Conservation (phyloP, 371 early-diverging fungal genomes). For the Haplosporangium sp. region DNA sequence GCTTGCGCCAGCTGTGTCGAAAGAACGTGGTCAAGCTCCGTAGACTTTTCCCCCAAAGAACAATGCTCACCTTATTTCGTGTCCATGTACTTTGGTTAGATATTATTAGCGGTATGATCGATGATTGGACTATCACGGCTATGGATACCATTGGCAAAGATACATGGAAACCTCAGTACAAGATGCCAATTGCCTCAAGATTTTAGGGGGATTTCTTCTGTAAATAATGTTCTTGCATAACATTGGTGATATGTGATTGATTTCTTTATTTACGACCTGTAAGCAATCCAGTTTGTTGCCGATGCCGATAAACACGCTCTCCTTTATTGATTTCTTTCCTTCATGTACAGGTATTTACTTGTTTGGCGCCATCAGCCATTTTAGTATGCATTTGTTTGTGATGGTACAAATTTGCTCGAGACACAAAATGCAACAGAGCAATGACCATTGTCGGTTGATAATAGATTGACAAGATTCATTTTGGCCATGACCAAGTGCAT, state of each 20-base stretch:
- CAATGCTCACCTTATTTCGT: no score
- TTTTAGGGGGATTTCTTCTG: no score
- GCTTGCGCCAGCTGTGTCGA: background rate
- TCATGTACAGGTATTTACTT: no score
- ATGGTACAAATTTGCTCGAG: background rate
- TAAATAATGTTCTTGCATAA: no score
- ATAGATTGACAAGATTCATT: background rate
- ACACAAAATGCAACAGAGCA: no score
- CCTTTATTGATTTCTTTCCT: background rate
- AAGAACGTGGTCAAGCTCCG: background rate
- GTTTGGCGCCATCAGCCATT: no score
- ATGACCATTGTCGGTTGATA: background rate
- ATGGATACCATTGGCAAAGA: background rate
- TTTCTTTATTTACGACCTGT: background rate
- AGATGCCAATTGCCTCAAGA: background rate
- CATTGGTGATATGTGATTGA: background rate
- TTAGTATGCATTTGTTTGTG: no score
- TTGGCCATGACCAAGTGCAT: background rate
- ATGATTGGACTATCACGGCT: background rate
- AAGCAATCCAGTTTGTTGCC: conserved; percentile 9
- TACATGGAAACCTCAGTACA: background rate
- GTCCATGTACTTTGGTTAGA: background rate
- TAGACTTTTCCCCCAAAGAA: background rate
- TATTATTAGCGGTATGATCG: background rate
- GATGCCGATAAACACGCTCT: conserved; percentile 16